Percentiles rank a stretch among this genome's conserved stretches.
phyloP scores from a whole-genome alignment of 495 filamentous ascomycete genomes.

The Parathielavia hyrcaniae region DNA sequence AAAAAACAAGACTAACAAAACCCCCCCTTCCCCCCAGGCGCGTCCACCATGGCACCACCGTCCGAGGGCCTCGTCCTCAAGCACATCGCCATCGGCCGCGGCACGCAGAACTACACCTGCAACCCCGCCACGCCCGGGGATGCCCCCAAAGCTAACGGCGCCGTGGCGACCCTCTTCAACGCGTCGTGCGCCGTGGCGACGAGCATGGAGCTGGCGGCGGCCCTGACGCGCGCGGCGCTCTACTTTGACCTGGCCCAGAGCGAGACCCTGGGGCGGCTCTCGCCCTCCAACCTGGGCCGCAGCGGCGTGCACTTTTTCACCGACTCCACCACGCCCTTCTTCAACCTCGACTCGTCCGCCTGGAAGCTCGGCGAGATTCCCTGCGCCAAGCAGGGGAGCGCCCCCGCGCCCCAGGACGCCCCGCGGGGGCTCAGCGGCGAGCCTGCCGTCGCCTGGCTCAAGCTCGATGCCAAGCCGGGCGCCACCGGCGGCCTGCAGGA shows the following conservation, averaged over 20 bases:
- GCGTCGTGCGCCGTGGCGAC: constrained; percentile 68
- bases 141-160: constrained; percentile 60
- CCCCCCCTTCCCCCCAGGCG: constrained; percentile 31
- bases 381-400: constrained; percentile 50
- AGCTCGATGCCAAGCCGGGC: constrained; percentile 47
- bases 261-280: constrained; percentile 32
- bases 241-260: constrained; percentile 45
- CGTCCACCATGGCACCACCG: constrained; percentile 50
- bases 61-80: constrained; percentile 52
- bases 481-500: constrained; percentile 59
- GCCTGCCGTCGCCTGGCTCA: constrained; percentile 68
- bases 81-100: constrained; percentile 80
- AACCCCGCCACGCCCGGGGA: constrained; percentile 49
- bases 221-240: constrained; percentile 51
- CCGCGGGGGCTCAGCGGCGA: constrained; percentile 45
- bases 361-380: constrained; percentile 55
- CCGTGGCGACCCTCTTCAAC: constrained; percentile 82
- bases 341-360: constrained; percentile 56
- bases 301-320: constrained; percentile 78
- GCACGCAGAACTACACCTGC: constrained; percentile 93
- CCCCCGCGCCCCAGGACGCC: constrained; percentile 54
- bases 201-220: constrained; percentile 55
- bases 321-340: constrained; percentile 62
- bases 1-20: constrained; percentile 9
- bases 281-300: constrained; percentile 52